Base-by-base conservation (phyloP, 1,284 basidiomycete species). In the Fomitopsis pinicola region DNA sequence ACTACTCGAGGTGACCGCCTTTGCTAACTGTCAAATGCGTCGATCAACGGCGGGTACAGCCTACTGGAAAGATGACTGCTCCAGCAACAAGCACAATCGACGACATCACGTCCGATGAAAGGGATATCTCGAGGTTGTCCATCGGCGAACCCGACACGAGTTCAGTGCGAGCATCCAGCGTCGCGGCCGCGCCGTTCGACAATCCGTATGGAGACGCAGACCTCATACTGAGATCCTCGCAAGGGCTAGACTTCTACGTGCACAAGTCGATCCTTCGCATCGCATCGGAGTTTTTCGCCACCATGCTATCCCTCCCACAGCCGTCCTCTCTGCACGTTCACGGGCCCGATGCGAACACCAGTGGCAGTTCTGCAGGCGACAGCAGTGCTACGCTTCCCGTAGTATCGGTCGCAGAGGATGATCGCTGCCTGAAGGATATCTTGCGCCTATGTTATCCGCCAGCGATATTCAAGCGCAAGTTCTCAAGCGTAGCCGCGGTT, bases 241-340 rank as follows among this genome's bases (percentile, higher is more conserved):
- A 67, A 44, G 42, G 26, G 9, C 42, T 61, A 15, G 55, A 66
- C 64, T 64, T 68, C 59, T 54, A 63, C 55, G 57, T 65, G 9
- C 57, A 58, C 56, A 58, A 55, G n/a, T 30, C 33, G 19, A 53
- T 65, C 36, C 45, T 68, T 26, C 40, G 59, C 3, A 36, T 61
- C 12, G 59, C 70, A 56, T 71, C 71, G 66, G 62, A 71, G 57
- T 67, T 71, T 36, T 70, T 71, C 14, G 36, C 30, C 36, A 42
- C 7, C 53, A 40, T 44, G 38, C 30, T 42, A 12, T 36, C 19
- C 15, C 33, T 45, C 14, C 50, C 42, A 7, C 26, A 38, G 15
- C 57, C 33, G 7, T 4, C 45, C 9, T 1, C 22, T 22, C 22
- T 22, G 22, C 22, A 22, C 22, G 22, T 22, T 22, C 22, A 2